Percentiles rank a stretch among this genome's conserved stretches.
These are phyloP conservation scores for Tetrahymena thermophila DNA, from an alignment of 73 alveolate genomes.

Conservation along the genomic window DNA sequence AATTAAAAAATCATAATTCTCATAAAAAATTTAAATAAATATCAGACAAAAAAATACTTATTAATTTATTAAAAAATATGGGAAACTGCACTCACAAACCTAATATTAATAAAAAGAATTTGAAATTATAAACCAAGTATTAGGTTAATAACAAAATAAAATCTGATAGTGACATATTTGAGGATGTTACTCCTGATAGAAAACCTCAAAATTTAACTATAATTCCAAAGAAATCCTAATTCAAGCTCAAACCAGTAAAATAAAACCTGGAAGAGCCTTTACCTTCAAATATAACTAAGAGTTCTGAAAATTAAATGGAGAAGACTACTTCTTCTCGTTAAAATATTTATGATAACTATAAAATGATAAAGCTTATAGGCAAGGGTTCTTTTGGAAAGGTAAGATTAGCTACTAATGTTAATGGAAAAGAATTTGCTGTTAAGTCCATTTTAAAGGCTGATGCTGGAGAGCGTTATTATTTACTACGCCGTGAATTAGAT, in stretches of 20 bases:
- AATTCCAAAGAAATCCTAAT: neutral
- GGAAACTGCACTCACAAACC: neutral
- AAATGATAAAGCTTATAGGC: constrained; percentile 65
- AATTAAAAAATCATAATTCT: neutral
- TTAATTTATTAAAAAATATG: neutral
- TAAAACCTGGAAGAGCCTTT: neutral
- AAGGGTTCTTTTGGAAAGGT: constrained; percentile 90
- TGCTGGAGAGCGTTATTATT: constrained; percentile 38
- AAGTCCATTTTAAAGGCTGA: constrained; percentile 64
- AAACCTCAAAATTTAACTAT: neutral
- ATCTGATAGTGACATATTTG: neutral
- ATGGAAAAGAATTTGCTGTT: constrained; percentile 60
- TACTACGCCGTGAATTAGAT: constrained; percentile 66
- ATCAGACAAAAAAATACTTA: neutral
- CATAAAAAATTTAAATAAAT: neutral
- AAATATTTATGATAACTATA: constrained; percentile 42
- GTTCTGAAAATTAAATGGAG: neutral
- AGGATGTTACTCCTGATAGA: neutral
- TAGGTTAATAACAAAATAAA: neutral
- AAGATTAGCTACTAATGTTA: constrained; percentile 61
- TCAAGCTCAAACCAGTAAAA: neutral
- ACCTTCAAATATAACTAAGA: neutral
- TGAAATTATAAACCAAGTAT: neutral
- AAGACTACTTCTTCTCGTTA: neutral
- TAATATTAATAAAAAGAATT: neutral